Evolutionary conservation across 129 eudicot genomes (phyloP).

Genomic region (Solidago caesia): DNA sequence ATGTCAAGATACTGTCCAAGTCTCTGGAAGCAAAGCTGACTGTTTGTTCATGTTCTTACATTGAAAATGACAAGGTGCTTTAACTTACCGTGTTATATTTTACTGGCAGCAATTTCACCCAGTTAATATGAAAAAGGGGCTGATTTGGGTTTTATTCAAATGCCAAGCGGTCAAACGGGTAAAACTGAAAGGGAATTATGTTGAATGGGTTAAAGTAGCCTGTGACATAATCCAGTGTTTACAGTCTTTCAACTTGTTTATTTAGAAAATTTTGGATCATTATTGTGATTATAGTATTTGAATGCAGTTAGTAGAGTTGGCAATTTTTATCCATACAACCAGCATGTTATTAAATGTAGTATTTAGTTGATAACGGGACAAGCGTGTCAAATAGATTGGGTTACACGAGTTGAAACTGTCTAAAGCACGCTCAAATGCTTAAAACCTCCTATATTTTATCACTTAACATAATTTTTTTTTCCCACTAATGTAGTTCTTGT

Average conservation of each 20-base stretch:
- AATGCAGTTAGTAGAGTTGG: neutral
- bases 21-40: slow-evolving; percentile 73
- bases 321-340: no score
- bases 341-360: no score
- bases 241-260: neutral
- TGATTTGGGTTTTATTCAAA: neutral
- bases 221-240: no score
- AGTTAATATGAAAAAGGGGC: neutral
- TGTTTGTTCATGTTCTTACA: slow-evolving; percentile 64
- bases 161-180: neutral
- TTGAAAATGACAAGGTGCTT: slow-evolving; percentile 43
- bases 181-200: neutral
- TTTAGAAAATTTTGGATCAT: neutral
- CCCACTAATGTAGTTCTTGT: no score
- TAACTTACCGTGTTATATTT: slow-evolving; percentile 2
- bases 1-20: slow-evolving; percentile 65
- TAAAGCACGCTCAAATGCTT: no score
- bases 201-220: neutral
- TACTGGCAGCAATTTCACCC: neutral
- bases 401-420: no score
- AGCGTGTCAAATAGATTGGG: no score
- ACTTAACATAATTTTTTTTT: no score
- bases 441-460: no score
- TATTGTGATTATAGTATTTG: neutral
- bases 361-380: no score